These are phyloP conservation scores for Daldinia caldariorum DNA, from an alignment of 495 filamentous ascomycete species.

Conservation along the genomic window DNA sequence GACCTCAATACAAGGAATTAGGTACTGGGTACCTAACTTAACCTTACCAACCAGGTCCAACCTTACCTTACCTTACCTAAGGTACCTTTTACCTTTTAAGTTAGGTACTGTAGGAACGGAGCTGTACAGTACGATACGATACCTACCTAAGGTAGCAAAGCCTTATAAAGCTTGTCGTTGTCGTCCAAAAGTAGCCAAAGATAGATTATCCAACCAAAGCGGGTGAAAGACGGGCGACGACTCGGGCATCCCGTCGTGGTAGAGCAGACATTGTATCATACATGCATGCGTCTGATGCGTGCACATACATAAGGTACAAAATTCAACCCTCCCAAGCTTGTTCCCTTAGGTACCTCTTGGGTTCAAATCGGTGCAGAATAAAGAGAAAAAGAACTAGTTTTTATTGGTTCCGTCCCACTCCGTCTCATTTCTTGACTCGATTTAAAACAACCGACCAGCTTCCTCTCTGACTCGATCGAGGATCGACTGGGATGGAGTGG, in stretches of 20 bases:
- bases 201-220: slow-evolving; percentile 23
- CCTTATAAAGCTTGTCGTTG: no score
- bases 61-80: not conserved
- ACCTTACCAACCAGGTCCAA: no score
- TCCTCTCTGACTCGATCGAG: slow-evolving; percentile 49
- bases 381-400: slow-evolving; percentile 27
- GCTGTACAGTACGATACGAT: no score
- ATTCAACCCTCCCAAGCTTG: slow-evolving; percentile 2
- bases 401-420: slow-evolving; percentile 40
- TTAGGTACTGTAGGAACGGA: not conserved
- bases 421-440: slow-evolving; percentile 24
- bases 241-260: not conserved
- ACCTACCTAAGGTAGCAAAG: slow-evolving; percentile 29
- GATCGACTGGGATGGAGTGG: slow-evolving; percentile 41
- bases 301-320: slow-evolving; percentile 6
- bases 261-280: slow-evolving; percentile 13
- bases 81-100: no score
- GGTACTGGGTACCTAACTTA: no score
- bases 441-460: slow-evolving; percentile 35
- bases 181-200: slow-evolving; percentile 21
- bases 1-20: not conserved
- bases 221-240: slow-evolving; percentile 15
- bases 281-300: slow-evolving; percentile 12
- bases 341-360: no score
- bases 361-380: slow-evolving; percentile 37